A percentile compares a stretch with the other conserved stretches of the same genome.
phyloP scores from a whole-genome alignment of 2,329 filamentous ascomycete species.

The Beauveria pseudobassiana region DNA sequence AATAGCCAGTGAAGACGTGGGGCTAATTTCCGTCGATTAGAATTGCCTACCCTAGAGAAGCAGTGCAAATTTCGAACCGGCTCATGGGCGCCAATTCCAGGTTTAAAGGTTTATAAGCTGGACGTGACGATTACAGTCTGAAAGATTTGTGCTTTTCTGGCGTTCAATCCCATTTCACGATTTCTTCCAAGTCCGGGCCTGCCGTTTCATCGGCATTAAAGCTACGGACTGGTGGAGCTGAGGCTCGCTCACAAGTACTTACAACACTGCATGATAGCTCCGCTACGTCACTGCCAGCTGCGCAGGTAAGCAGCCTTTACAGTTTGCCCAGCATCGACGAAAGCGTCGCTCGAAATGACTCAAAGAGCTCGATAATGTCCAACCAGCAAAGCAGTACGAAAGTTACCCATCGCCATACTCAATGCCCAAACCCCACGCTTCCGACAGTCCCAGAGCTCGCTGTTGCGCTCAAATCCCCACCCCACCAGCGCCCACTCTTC shows the following conservation, averaged over 20 bases:
- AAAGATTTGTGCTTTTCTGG: background rate
- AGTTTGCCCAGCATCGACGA: background rate
- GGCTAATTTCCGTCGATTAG: background rate
- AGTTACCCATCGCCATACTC: background rate
- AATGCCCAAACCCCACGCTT: background rate
- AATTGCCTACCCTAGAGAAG: conserved; percentile 4
- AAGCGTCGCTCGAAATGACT: background rate
- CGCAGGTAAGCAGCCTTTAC: background rate
- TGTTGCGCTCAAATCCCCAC: background rate
- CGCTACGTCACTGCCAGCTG: background rate
- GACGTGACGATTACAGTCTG: background rate
- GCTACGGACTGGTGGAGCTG: no score
- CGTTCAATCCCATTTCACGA: background rate
- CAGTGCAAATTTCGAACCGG: background rate
- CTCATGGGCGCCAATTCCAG: conserved; percentile 13
- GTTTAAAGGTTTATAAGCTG: background rate
- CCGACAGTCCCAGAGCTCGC: background rate
- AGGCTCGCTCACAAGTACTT: no score
- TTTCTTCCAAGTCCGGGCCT: background rate
- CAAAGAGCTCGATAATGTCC: background rate
- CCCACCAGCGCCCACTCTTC: conserved; percentile 7
- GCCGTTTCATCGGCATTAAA: background rate
- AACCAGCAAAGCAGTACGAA: background rate
- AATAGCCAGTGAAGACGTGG: background rate
- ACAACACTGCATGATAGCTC: background rate